Evolutionary conservation across 2,329 filamentous ascomycete species (phyloP).

Genomic region (Clarireedia homoeocarpa): DNA sequence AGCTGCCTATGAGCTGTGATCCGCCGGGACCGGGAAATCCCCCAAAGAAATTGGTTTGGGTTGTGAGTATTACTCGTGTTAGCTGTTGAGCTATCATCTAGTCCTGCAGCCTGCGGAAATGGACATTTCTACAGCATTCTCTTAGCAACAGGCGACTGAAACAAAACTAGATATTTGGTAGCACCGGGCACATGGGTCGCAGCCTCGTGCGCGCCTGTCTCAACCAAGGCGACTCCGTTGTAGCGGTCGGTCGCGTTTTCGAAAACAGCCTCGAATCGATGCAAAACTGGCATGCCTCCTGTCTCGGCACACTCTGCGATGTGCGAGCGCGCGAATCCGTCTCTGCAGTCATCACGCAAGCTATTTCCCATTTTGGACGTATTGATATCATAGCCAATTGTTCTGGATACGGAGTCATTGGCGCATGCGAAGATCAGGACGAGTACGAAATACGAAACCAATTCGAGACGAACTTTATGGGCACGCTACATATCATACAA

Average conservation of each 20-base stretch:
- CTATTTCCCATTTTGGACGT: conserved; percentile 67
- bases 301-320: conserved; percentile 79
- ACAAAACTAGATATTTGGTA: conserved; percentile 68
- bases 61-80: conserved; percentile 48
- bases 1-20: conserved; percentile 78
- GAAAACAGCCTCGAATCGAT: conserved; percentile 69
- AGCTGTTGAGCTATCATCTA: too few species aligned
- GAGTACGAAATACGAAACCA: conserved; percentile 91
- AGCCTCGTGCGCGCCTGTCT: conserved; percentile 80
- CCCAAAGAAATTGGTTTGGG: conserved; percentile 74
- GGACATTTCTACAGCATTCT: too few species aligned
- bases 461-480: conserved; percentile 97
- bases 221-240: conserved; percentile 72
- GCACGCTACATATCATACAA: conserved; percentile 88
- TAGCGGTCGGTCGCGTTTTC: conserved; percentile 75
- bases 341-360: conserved; percentile 57
- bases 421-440: conserved; percentile 93
- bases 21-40: conserved; percentile 67
- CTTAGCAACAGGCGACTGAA: neutral
- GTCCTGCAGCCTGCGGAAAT: too few species aligned
- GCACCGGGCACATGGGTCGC: conserved; percentile 93
- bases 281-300: conserved; percentile 62
- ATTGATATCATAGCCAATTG: conserved; percentile 91
- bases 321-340: conserved; percentile 78
- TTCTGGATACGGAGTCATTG: conserved; percentile 91